Percentiles rank a stretch among this genome's conserved stretches.
phyloP scores from a whole-genome alignment of 163 green algal species.

The Scenedesmus sp. region DNA sequence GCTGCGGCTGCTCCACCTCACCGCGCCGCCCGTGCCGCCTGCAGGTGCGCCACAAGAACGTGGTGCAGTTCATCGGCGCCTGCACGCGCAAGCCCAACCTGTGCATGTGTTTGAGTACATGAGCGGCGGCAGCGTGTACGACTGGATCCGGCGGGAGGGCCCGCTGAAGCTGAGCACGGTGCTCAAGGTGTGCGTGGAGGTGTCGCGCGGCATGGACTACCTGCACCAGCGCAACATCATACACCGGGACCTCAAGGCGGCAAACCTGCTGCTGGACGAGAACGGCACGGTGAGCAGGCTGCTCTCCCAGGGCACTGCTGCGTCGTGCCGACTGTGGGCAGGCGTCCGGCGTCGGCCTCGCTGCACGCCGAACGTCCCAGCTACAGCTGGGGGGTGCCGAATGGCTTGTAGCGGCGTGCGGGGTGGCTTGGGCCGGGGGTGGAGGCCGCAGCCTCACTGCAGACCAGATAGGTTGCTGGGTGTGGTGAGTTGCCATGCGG shows the following conservation, averaged over 20 bases:
- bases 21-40: neutral
- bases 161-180: constrained; percentile 65
- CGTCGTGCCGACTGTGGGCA: no score
- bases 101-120: constrained; percentile 99
- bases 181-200: constrained; percentile 89
- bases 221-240: constrained; percentile 99
- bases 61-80: constrained; percentile 99
- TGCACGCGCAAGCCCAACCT: constrained; percentile 97
- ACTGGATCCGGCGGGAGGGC: constrained; percentile 87
- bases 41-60: constrained; percentile 92
- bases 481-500: no score
- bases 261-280: constrained; percentile 99
- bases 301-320: no score
- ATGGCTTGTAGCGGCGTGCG: no score
- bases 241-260: constrained; percentile 98
- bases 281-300: constrained; percentile 82
- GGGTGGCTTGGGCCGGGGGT: no score
- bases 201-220: constrained; percentile 98
- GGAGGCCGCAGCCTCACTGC: no score
- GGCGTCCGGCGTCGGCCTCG: no score
- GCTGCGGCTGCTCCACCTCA: neutral
- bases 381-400: no score
- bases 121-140: constrained; percentile 93
- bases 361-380: no score
- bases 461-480: no score